phyloP scores from a whole-genome alignment of 202 grass and related monocot genomes.

The Thinopyrum obtusiflorum region DNA sequence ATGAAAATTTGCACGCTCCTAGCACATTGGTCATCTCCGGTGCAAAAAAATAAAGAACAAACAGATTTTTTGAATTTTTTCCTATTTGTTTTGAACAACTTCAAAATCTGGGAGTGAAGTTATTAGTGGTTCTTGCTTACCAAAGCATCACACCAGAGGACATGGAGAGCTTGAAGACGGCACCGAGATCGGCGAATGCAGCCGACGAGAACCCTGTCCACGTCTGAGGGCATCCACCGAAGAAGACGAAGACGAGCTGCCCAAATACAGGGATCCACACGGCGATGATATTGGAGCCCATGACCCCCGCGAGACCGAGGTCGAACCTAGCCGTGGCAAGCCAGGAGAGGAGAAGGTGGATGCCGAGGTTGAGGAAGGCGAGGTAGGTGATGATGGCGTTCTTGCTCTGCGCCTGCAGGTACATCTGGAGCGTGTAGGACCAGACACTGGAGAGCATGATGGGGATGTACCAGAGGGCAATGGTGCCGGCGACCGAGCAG shows the following conservation, averaged over 20 bases:
- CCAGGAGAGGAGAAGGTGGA: conserved; percentile 6
- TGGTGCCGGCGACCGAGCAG: not conserved
- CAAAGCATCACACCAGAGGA: conserved; percentile 7
- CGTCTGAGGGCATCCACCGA: not conserved
- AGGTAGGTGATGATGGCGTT: not conserved
- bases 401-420: not conserved
- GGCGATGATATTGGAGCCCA: not conserved
- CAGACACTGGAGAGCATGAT: not conserved
- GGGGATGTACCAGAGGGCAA: conserved; percentile 1
- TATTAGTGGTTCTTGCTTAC: not conserved
- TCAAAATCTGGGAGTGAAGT: not conserved
- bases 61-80: too few species aligned
- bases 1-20: too few species aligned
- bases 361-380: not conserved
- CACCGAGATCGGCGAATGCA: not conserved
- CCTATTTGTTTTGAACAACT: too few species aligned
- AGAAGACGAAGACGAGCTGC: not conserved
- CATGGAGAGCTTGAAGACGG: not conserved
- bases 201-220: not conserved
- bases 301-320: not conserved
- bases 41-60: too few species aligned
- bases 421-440: conserved; percentile 4
- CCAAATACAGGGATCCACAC: not conserved
- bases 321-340: not conserved
- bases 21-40: too few species aligned